Conservation (phyloP, 2,329 filamentous ascomycete species). For the Aspergillus oerlinghausenensis region DNA sequence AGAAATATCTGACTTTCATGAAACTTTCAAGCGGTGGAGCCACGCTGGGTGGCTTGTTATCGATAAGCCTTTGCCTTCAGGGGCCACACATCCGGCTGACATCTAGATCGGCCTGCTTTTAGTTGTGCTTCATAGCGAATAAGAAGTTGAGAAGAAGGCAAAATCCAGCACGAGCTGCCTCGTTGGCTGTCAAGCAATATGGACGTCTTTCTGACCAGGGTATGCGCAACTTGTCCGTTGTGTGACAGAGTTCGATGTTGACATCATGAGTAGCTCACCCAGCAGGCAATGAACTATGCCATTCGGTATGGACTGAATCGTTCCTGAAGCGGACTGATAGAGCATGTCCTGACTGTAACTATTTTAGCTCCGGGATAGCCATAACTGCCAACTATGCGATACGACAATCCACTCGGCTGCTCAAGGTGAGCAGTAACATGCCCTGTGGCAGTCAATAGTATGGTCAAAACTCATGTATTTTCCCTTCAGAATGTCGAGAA, state of each 20-base stretch:
- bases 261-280: conserved; percentile 50
- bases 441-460: neutral
- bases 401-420: conserved; percentile 69
- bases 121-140: neutral
- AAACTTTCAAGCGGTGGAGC: neutral
- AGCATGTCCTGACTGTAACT: conserved; percentile 5
- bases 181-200: conserved; percentile 45
- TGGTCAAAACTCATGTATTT: conserved; percentile 6
- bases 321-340: neutral
- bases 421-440: conserved; percentile 51
- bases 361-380: conserved; percentile 65
- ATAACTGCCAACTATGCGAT: conserved; percentile 84
- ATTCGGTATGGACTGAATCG: conserved; percentile 51
- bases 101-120: neutral
- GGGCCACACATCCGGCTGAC: neutral
- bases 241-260: conserved; percentile 16
- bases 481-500: conserved; percentile 55
- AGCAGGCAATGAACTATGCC: conserved; percentile 87
- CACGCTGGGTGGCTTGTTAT: conserved; percentile 18
- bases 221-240: conserved; percentile 27
- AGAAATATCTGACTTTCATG: neutral
- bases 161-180: neutral
- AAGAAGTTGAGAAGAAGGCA: neutral
- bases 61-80: conserved; percentile 14
- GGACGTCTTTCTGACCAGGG: conserved; percentile 64